Evolutionary conservation across 108 stramenopile genomes (phyloP).

Genomic region (Conticribra guillardii): DNA sequence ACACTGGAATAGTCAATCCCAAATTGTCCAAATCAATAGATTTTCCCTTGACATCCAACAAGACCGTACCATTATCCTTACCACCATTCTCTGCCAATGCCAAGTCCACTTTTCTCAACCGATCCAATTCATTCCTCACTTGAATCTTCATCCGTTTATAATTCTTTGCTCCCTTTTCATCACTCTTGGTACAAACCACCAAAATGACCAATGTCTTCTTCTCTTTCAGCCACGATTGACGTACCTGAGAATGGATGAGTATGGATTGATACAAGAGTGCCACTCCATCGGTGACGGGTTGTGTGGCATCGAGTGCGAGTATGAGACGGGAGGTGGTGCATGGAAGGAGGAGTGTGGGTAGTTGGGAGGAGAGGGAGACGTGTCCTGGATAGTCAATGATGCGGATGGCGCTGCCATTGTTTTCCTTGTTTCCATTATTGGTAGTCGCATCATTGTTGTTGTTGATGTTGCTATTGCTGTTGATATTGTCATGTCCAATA

Average conservation of each 20-base stretch:
- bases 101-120: slow-evolving; percentile 51
- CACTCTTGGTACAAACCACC: slow-evolving; percentile 70
- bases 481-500: not conserved
- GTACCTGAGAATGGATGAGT: slow-evolving; percentile 20
- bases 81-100: slow-evolving; percentile 15
- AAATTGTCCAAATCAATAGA: slow-evolving; percentile 50
- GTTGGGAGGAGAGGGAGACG: slow-evolving; percentile 33
- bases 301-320: slow-evolving; percentile 70
- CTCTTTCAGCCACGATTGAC: slow-evolving; percentile 24
- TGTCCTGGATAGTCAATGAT: slow-evolving; percentile 81
- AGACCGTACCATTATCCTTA: not conserved
- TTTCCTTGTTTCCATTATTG: not conserved
- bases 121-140: slow-evolving; percentile 79
- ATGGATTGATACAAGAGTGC: slow-evolving; percentile 60
- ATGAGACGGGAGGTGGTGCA: slow-evolving; percentile 32
- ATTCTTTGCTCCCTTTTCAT: slow-evolving; percentile 72
- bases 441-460: not conserved
- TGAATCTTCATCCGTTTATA: slow-evolving; percentile 73
- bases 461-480: not conserved
- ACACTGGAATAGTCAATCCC: slow-evolving; percentile 29
- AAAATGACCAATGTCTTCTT: slow-evolving; percentile 46
- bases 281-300: slow-evolving; percentile 65
- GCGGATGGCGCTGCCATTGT: slow-evolving; percentile 32
- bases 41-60: slow-evolving; percentile 25
- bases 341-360: slow-evolving; percentile 24